phyloP scores from a whole-genome alignment of 2,329 filamentous ascomycete genomes.

The Cladophialophora psammophila region DNA sequence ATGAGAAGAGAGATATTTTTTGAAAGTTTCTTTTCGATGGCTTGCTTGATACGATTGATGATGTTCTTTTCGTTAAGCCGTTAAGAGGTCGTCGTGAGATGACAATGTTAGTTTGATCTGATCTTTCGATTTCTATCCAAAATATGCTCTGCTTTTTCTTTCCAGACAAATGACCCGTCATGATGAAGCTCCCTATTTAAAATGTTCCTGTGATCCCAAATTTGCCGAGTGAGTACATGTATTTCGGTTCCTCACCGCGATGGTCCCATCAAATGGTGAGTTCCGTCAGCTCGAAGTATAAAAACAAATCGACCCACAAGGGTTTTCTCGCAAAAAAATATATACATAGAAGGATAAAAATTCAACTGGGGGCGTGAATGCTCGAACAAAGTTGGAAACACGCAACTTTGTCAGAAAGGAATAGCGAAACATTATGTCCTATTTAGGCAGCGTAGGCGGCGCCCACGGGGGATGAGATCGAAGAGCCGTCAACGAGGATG shows the following conservation, averaged over 20 bases:
- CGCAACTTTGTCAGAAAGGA: background rate
- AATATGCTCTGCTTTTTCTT: background rate
- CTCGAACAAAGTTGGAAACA: background rate
- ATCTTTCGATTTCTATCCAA: background rate
- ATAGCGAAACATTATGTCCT: background rate
- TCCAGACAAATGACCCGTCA: background rate
- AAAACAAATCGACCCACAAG: too few species aligned
- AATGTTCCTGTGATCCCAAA: too few species aligned
- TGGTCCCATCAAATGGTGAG: too few species aligned
- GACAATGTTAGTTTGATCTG: background rate
- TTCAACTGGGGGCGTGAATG: too few species aligned
- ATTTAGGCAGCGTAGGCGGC: slow-evolving; percentile 14
- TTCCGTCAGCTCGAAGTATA: too few species aligned
- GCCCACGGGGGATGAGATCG: slow-evolving; percentile 28
- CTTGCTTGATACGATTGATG: background rate
- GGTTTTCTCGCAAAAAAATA: too few species aligned
- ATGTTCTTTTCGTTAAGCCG: background rate
- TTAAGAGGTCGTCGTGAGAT: background rate
- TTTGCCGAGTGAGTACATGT: too few species aligned
- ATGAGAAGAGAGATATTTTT: too few species aligned
- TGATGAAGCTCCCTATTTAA: background rate
- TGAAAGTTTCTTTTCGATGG: background rate
- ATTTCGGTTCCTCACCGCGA: too few species aligned
- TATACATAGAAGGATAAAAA: too few species aligned
- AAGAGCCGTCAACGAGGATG: slow-evolving; percentile 43